Evolutionary conservation across 2,329 filamentous ascomycete species (phyloP).

Genomic region (Beauveria varroae): DNA sequence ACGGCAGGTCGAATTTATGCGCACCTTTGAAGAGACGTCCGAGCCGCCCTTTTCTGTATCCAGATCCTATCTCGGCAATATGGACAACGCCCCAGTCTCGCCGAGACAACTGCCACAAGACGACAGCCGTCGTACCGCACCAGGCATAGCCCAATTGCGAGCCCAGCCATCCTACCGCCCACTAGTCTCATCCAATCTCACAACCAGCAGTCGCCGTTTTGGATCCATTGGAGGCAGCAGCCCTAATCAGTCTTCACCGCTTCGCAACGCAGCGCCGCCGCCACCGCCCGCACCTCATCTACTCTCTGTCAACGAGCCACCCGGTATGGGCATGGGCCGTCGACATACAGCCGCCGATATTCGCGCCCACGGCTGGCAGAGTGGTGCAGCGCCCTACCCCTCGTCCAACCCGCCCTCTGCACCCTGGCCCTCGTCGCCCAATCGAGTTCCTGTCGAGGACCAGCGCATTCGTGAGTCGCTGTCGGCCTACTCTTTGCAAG

Average conservation of each 20-base stretch:
- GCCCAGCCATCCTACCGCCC: slow-evolving; percentile 64
- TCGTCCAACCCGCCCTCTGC: slow-evolving; percentile 48
- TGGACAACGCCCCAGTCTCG: slow-evolving; percentile 75
- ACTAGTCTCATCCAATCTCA: slow-evolving; percentile 73
- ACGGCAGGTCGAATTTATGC: slow-evolving; percentile 50
- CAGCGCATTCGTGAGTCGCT: slow-evolving; percentile 50
- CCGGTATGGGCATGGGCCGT: slow-evolving; percentile 64
- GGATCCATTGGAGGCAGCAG: slow-evolving; percentile 76
- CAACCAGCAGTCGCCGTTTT: slow-evolving; percentile 68
- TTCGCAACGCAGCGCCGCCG: slow-evolving; percentile 58
- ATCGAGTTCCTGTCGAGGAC: slow-evolving; percentile 40
- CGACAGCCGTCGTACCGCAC: slow-evolving; percentile 68
- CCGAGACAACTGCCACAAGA: slow-evolving; percentile 82
- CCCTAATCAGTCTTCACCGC: slow-evolving; percentile 63
- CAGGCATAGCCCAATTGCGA: slow-evolving; percentile 54
- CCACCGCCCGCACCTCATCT: slow-evolving; percentile 60
- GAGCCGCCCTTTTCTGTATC: slow-evolving; percentile 62
- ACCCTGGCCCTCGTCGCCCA: slow-evolving; percentile 50
- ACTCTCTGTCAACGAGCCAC: slow-evolving; percentile 53
- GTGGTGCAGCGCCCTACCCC: slow-evolving; percentile 52
- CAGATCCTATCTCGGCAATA: slow-evolving; percentile 56
- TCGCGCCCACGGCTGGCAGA: slow-evolving; percentile 74
- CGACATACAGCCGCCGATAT: slow-evolving; percentile 96
- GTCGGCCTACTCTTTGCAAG: slow-evolving; percentile 45
- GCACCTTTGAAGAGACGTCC: slow-evolving; percentile 54